These are phyloP conservation scores for Monilinia polystroma DNA, from an alignment of 2,329 filamentous ascomycete species.

Conservation along the genomic window DNA sequence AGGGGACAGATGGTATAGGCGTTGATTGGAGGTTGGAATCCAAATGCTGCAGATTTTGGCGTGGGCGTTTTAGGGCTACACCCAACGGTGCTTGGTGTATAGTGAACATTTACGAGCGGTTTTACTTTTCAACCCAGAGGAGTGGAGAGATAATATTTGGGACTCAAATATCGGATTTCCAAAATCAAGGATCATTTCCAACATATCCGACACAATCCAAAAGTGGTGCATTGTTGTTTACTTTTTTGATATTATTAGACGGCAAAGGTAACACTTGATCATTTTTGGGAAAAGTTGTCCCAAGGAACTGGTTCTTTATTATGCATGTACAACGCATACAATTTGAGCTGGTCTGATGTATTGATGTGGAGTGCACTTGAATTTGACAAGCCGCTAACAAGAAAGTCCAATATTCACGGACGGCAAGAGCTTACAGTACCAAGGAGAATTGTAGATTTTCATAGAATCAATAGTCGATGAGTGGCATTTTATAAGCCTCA, in stretches of 20 bases:
- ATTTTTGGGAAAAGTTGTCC: conserved; percentile 16
- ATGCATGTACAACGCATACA: conserved; percentile 24
- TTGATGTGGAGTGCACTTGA: conserved; percentile 21
- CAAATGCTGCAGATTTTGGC: conserved; percentile 19
- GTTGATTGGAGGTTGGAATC: conserved; percentile 27
- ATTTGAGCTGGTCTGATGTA: conserved; percentile 3
- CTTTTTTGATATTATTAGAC: background rate
- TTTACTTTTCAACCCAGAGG: conserved; percentile 6
- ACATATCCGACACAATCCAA: conserved; percentile 12
- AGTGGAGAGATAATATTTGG: conserved; percentile 11
- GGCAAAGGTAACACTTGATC: conserved; percentile 9
- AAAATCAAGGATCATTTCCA: conserved; percentile 31
- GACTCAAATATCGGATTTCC: conserved; percentile 22
- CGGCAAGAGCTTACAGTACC: conserved; percentile 1
- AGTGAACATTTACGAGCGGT: conserved; percentile 12
- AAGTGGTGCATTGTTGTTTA: conserved; percentile 12
- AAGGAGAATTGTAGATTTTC: background rate
- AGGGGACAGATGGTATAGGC: conserved; percentile 27
- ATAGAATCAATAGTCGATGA: conserved; percentile 1
- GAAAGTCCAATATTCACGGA: conserved; percentile 16
- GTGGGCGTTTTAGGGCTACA: conserved; percentile 21
- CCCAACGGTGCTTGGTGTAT: conserved; percentile 13
- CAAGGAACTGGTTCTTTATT: conserved; percentile 20
- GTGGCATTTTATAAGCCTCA: conserved; percentile 14
- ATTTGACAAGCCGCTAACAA: conserved; percentile 21